Evolutionary conservation across 805 yeast species (phyloP).

Genomic region (Wickerhamomyces hampshirensis): DNA sequence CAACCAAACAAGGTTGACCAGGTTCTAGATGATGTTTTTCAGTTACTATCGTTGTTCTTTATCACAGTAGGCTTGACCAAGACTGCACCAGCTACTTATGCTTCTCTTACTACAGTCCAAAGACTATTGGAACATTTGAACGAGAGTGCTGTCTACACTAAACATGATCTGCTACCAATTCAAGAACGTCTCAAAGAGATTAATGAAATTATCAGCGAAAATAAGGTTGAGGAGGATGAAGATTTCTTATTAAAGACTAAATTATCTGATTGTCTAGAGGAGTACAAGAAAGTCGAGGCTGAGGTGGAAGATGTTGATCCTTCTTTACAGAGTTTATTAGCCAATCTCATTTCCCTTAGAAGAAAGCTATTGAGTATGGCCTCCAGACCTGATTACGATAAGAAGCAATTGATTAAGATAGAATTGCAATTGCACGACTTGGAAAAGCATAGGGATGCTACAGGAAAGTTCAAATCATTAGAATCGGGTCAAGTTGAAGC

Average conservation of each 20-base stretch:
- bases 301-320: conserved; percentile 50
- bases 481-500: conserved; percentile 30
- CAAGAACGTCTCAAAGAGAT: conserved; percentile 69
- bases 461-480: conserved; percentile 46
- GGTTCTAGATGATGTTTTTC: conserved; percentile 84
- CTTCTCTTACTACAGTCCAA: conserved; percentile 81
- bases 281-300: conserved; percentile 51
- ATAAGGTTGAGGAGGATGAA: conserved; percentile 41
- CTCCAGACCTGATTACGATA: conserved; percentile 30
- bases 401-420: conserved; percentile 30
- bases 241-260: conserved; percentile 59
- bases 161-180: conserved; percentile 78
- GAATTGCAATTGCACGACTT: conserved; percentile 36
- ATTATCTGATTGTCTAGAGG: conserved; percentile 54
- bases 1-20: conserved; percentile 52
- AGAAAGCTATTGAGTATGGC: conserved; percentile 54
- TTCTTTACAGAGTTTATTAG: conserved; percentile 46
- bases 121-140: conserved; percentile 77
- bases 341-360: conserved; percentile 57
- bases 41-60: conserved; percentile 77
- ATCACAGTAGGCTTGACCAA: conserved; percentile 88
- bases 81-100: conserved; percentile 91
- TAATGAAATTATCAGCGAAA: conserved; percentile 44
- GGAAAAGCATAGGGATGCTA: conserved; percentile 47
- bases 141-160: conserved; percentile 78